These are phyloP conservation scores for Amanita exitialis DNA, from an alignment of 768 basidiomycete species.

Conservation along the genomic window DNA sequence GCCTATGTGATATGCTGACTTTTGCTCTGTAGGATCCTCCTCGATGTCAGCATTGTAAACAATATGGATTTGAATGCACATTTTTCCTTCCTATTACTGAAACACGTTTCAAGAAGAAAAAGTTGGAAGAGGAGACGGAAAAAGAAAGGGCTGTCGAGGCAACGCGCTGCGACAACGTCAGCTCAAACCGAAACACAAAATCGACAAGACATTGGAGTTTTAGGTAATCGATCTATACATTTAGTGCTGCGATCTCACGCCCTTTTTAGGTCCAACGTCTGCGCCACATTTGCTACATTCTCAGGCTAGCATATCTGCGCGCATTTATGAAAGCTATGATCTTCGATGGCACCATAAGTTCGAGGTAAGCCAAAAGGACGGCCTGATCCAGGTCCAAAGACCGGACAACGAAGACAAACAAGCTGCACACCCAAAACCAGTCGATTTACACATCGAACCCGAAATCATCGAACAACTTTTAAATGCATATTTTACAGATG, in stretches of 20 bases:
- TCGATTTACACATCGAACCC: constrained; percentile 67
- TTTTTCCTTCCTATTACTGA: constrained; percentile 98
- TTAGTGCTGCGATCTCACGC: constrained; percentile 20
- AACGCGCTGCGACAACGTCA: constrained; percentile 23
- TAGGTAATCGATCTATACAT: constrained; percentile 31
- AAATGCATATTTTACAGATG: constrained; percentile 87
- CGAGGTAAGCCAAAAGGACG: constrained; percentile 80
- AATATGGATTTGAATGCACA: constrained; percentile 89
- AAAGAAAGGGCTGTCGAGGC: constrained; percentile 24
- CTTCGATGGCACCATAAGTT: constrained; percentile 81
- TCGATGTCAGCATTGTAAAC: constrained; percentile 90
- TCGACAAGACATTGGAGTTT: constrained; percentile 52
- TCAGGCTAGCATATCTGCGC: constrained; percentile 75
- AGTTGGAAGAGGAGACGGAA: constrained; percentile 59
- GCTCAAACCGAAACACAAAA: constrained; percentile 36
- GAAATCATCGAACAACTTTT: constrained; percentile 74
- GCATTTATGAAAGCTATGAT: constrained; percentile 82
- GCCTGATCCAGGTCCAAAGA: constrained; percentile 75
- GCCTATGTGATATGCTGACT: background rate
- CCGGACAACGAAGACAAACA: constrained; percentile 48
- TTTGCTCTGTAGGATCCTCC: constrained; percentile 44
- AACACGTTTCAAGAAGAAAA: constrained; percentile 97
- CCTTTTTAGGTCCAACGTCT: constrained; percentile 71
- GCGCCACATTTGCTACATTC: constrained; percentile 85
- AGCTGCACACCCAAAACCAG: constrained; percentile 43